Percentiles rank a stretch among this genome's conserved stretches.
These are phyloP conservation scores for Scheffersomyces titani DNA, from an alignment of 1,139 yeast genomes.

Conservation along the genomic window DNA sequence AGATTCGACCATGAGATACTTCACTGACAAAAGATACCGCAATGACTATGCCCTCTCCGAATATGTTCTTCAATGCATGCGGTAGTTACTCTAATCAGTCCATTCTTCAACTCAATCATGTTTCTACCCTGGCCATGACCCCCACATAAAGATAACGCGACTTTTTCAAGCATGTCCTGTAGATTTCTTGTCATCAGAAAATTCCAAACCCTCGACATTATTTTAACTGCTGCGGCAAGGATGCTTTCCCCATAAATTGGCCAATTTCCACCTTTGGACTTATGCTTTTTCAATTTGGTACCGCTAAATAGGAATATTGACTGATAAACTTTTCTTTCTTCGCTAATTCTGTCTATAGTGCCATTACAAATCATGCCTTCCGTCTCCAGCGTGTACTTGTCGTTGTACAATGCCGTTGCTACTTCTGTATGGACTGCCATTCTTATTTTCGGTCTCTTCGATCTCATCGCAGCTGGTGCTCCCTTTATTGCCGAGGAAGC, in stretches of 20 bases:
- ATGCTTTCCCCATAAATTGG: not conserved
- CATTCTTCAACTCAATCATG: not conserved
- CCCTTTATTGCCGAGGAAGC: not conserved
- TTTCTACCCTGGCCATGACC: not conserved
- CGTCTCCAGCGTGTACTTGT: conserved; percentile 9
- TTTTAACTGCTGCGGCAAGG: not conserved
- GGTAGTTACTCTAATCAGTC: not conserved
- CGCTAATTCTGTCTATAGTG: not conserved
- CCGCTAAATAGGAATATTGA: not conserved
- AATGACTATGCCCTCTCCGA: not conserved
- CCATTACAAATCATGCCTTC: conserved; percentile 1
- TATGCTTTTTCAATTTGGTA: not conserved
- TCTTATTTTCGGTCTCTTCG: conserved; percentile 16
- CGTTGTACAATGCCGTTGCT: conserved; percentile 62
- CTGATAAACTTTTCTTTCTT: not conserved
- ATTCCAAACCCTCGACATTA: not conserved
- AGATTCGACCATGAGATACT: not conserved
- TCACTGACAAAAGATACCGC: not conserved
- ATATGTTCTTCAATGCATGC: not conserved
- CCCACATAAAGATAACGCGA: not conserved
- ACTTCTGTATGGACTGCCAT: conserved; percentile 69
- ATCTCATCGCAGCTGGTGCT: conserved; percentile 8
- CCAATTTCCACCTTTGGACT: not conserved
- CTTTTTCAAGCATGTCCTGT: not conserved
- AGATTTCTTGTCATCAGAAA: no score